Conservation (phyloP, 164 flowering plant genomes). For the Chloranthus sessilifolius region DNA sequence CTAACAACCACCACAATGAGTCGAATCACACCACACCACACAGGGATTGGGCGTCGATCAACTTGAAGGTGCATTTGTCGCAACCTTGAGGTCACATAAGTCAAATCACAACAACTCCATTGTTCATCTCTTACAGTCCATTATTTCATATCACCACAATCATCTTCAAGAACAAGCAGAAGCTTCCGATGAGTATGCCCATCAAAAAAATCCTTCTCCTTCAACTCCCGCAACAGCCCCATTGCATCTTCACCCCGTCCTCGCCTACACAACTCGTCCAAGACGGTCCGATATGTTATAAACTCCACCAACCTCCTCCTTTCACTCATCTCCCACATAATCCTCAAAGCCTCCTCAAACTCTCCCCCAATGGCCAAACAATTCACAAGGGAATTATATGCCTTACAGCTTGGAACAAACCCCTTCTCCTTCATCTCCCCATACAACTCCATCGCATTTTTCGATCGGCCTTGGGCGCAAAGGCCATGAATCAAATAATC, state of each 20-base stretch:
- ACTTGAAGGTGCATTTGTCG: too few species aligned
- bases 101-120: too few species aligned
- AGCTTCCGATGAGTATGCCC: slow-evolving; percentile 51
- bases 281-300: slow-evolving; percentile 62
- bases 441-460: slow-evolving; percentile 63
- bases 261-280: slow-evolving; percentile 62
- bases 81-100: too few species aligned
- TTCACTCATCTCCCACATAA: slow-evolving; percentile 72
- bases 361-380: slow-evolving; percentile 78
- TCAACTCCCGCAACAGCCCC: slow-evolving; percentile 51
- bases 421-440: slow-evolving; percentile 64
- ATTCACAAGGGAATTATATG: slow-evolving; percentile 77
- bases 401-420: slow-evolving; percentile 56
- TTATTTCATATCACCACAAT: slow-evolving; percentile 19
- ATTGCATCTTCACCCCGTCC: slow-evolving; percentile 44
- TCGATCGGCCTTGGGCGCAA: slow-evolving; percentile 80
- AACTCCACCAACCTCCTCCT: slow-evolving; percentile 42
- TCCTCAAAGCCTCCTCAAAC: slow-evolving; percentile 61
- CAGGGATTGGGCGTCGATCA: too few species aligned
- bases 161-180: slow-evolving; percentile 46
- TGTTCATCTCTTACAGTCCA: too few species aligned
- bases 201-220: slow-evolving; percentile 54
- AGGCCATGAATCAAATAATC: slow-evolving; percentile 76
- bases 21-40: too few species aligned
- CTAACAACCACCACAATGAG: too few species aligned